A percentile compares a stretch with the other conserved stretches of the same genome.
These are phyloP conservation scores for Sporisorium iseilematis-ciliati DNA, from an alignment of 1,284 basidiomycete genomes.

Conservation along the genomic window DNA sequence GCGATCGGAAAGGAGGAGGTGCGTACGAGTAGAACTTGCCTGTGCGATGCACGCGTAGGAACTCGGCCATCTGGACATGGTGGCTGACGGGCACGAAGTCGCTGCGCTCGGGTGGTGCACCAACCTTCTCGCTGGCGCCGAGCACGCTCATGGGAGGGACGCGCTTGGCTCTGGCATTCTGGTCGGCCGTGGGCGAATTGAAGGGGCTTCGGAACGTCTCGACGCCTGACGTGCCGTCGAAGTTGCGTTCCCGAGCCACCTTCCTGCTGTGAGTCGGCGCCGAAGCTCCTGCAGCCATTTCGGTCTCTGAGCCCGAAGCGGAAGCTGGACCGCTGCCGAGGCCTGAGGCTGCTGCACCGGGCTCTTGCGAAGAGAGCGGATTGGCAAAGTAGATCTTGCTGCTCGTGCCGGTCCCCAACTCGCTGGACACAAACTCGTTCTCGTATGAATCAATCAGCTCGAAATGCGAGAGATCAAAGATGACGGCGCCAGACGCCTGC, in stretches of 20 bases:
- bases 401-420: constrained; percentile 58
- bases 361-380: constrained; percentile 35
- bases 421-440: constrained; percentile 71
- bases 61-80: constrained; percentile 62
- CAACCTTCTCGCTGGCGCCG: constrained; percentile 54
- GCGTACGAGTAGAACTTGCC: constrained; percentile 60
- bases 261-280: constrained; percentile 16
- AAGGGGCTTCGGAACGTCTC: constrained; percentile 43
- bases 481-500: constrained; percentile 89
- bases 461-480: constrained; percentile 90
- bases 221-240: constrained; percentile 53
- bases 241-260: constrained; percentile 23
- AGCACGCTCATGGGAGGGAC: constrained; percentile 65
- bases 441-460: constrained; percentile 84
- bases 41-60: constrained; percentile 56
- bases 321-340: constrained; percentile 1
- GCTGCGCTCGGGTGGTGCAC: constrained; percentile 43
- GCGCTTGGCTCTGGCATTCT: constrained; percentile 32
- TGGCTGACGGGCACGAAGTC: constrained; percentile 60
- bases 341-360: constrained; percentile 19
- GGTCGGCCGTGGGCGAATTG: constrained; percentile 27
- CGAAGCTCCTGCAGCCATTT: constrained; percentile 1
- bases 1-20: constrained; percentile 58
- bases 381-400: constrained; percentile 64
- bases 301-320: constrained; percentile 10